Percentiles rank a stretch among this genome's conserved stretches.
Conservation (phyloP, 768 basidiomycete genomes). For the Dictyophora rubrovolvata region DNA sequence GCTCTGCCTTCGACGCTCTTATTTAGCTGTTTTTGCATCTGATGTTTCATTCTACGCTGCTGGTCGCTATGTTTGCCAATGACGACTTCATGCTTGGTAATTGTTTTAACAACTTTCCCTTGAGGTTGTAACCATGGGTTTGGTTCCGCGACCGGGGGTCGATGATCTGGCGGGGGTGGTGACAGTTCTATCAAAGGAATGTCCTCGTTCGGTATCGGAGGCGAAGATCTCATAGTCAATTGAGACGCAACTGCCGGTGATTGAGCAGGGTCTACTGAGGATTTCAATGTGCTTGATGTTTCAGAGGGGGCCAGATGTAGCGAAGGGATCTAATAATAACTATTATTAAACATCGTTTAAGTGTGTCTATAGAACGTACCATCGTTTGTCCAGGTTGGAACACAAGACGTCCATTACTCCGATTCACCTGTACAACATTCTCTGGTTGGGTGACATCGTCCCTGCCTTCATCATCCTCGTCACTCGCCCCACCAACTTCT, state of each 20-base stretch:
- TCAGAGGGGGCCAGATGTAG: slow-evolving; percentile 2
- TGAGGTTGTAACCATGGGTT: slow-evolving; percentile 77
- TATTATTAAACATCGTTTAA: slow-evolving; percentile 20
- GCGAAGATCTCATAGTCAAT: background rate
- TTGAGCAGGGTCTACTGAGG: background rate
- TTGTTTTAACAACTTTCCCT: slow-evolving; percentile 12
- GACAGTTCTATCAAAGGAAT: background rate
- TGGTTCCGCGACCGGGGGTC: slow-evolving; percentile 9
- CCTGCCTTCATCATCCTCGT: slow-evolving; percentile 19
- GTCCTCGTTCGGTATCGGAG: background rate
- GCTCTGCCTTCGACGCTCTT: slow-evolving; percentile 50
- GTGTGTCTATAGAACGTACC: slow-evolving; percentile 23
- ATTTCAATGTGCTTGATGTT: slow-evolving; percentile 6
- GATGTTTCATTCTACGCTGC: slow-evolving; percentile 59
- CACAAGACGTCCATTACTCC: slow-evolving; percentile 57
- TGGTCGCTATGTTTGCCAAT: slow-evolving; percentile 57
- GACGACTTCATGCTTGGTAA: slow-evolving; percentile 50
- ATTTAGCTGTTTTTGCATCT: slow-evolving; percentile 53
- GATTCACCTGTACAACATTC: slow-evolving; percentile 36
- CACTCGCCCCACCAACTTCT: slow-evolving; percentile 24
- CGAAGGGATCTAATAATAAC: background rate
- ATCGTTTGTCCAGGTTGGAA: slow-evolving; percentile 42
- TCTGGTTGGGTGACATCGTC: slow-evolving; percentile 15
- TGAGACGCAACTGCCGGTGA: slow-evolving; percentile 4
- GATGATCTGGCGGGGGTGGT: background rate